These are phyloP conservation scores for Arthrobotrys pseudoclavata DNA, from an alignment of 2,329 filamentous ascomycete species.

Conservation along the genomic window DNA sequence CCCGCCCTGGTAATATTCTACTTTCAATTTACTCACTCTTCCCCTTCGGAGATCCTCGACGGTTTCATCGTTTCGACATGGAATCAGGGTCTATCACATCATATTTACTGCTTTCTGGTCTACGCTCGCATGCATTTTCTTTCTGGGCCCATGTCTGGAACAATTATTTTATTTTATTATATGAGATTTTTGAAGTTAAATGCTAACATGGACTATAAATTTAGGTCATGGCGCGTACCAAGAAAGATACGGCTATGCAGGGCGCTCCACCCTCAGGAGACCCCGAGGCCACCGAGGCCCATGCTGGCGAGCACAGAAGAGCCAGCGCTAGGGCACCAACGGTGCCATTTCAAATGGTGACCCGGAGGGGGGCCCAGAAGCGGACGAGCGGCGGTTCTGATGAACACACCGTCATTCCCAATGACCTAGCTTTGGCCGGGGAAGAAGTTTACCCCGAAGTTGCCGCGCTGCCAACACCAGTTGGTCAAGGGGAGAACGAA, in stretches of 20 bases:
- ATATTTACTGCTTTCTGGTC: not conserved
- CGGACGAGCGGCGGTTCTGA: slow-evolving; percentile 49
- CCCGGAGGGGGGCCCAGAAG: slow-evolving; percentile 45
- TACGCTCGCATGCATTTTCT: not conserved
- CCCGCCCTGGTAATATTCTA: slow-evolving; percentile 53
- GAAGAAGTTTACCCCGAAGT: slow-evolving; percentile 18
- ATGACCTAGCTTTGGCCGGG: slow-evolving; percentile 34
- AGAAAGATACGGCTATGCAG: slow-evolving; percentile 34
- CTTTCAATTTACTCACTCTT: not conserved
- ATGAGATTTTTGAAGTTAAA: not conserved
- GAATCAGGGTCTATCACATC: not conserved
- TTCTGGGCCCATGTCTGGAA: not conserved
- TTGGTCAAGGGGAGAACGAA: slow-evolving; percentile 20
- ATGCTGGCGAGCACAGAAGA: slow-evolving; percentile 43
- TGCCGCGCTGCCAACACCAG: not conserved
- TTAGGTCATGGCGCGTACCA: slow-evolving; percentile 55
- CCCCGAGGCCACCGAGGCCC: slow-evolving; percentile 27
- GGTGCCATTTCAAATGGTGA: slow-evolving; percentile 59
- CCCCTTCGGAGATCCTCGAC: not conserved
- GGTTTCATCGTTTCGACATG: not conserved
- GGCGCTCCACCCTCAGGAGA: slow-evolving; percentile 29
- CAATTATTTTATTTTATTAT: not conserved
- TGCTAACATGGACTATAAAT: slow-evolving; percentile 33
- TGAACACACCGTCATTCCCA: slow-evolving; percentile 30
- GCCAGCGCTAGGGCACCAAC: slow-evolving; percentile 50